These are phyloP conservation scores for Jackrogersella multiformis DNA, from an alignment of 495 filamentous ascomycete species.

Conservation along the genomic window DNA sequence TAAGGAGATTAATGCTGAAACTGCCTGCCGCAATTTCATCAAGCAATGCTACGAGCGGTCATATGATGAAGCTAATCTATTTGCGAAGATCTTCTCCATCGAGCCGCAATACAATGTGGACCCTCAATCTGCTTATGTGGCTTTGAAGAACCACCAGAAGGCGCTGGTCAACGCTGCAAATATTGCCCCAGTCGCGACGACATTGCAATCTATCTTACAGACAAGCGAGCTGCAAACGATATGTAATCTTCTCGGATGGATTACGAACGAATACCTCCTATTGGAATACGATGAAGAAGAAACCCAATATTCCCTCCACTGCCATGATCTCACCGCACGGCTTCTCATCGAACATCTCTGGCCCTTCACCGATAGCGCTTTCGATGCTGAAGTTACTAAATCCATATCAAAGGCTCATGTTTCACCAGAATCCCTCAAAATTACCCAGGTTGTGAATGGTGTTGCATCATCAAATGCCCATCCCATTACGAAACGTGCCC, in stretches of 20 bases:
- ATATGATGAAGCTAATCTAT: conserved; percentile 58
- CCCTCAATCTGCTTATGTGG: conserved; percentile 53
- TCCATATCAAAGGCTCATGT: conserved; percentile 59
- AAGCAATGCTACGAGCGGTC: conserved; percentile 61
- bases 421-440: conserved; percentile 53
- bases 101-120: conserved; percentile 57
- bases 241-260: conserved; percentile 80
- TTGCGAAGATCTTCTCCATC: conserved; percentile 58
- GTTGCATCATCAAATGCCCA: conserved; percentile 66
- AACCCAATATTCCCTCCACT: conserved; percentile 77
- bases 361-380: conserved; percentile 59
- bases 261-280: conserved; percentile 83
- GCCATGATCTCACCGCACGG: conserved; percentile 69
- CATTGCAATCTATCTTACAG: conserved; percentile 55
- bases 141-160: conserved; percentile 52
- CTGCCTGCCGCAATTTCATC: conserved; percentile 57
- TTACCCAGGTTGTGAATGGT: conserved; percentile 50
- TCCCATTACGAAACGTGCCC: conserved; percentile 75
- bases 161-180: conserved; percentile 55
- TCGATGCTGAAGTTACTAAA: conserved; percentile 61
- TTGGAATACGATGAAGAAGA: conserved; percentile 77
- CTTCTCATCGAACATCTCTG: conserved; percentile 62
- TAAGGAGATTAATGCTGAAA: conserved; percentile 55
- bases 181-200: conserved; percentile 56
- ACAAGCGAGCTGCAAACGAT: conserved; percentile 58